Evolutionary conservation across 2,329 filamentous ascomycete species (phyloP).

Genomic region (Dryadomyces sulphureus): DNA sequence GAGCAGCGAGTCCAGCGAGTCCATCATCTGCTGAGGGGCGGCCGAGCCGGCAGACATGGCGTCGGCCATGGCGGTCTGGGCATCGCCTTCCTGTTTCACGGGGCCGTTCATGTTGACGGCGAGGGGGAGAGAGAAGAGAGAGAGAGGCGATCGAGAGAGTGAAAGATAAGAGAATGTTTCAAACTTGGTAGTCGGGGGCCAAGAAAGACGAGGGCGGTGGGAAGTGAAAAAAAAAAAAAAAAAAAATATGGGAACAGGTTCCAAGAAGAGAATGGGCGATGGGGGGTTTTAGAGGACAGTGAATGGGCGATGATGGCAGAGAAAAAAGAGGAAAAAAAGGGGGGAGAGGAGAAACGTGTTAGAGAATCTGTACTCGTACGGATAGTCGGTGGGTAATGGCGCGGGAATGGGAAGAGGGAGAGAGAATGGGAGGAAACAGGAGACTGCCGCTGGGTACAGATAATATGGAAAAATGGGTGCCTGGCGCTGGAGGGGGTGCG

Average conservation of each 20-base stretch:
- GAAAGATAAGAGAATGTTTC: background rate
- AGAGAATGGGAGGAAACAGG: background rate
- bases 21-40: slow-evolving; percentile 19
- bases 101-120: slow-evolving; percentile 4
- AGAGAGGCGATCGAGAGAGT: background rate
- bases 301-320: background rate
- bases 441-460: background rate
- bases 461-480: background rate
- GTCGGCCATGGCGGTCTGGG: slow-evolving; percentile 8
- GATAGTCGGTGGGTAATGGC: background rate
- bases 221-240: background rate
- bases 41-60: slow-evolving; percentile 18
- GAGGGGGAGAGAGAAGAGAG: background rate
- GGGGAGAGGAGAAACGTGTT: slow-evolving; percentile 1
- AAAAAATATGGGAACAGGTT: background rate
- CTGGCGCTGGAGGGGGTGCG: background rate
- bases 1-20: slow-evolving; percentile 41
- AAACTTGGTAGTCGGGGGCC: background rate
- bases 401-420: background rate
- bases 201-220: background rate
- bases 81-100: slow-evolving; percentile 10
- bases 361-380: background rate
- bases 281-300: background rate
- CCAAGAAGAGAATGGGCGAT: background rate
- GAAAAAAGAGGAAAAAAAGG: background rate